phyloP scores from a whole-genome alignment of 345 rosid species.

The Syzygium aromaticum region DNA sequence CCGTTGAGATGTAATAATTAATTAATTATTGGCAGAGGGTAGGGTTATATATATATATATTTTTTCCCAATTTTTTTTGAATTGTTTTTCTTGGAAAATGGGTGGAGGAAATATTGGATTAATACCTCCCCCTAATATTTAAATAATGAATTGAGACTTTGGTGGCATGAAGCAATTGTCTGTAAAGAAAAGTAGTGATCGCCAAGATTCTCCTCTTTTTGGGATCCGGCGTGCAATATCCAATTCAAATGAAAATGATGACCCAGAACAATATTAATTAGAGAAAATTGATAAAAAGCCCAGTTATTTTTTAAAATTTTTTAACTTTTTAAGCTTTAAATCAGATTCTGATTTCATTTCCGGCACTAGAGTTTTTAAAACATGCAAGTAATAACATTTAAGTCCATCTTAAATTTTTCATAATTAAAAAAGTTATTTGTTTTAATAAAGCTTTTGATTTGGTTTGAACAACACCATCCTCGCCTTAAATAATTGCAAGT shows the following conservation, averaged over 20 bases:
- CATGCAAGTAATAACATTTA: background rate
- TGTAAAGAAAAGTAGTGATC: background rate
- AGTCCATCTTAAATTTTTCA: background rate
- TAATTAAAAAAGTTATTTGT: background rate
- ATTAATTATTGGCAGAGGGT: background rate
- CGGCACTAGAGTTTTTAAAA: background rate
- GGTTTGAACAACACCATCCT: background rate
- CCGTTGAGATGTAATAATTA: background rate
- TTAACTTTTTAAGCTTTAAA: background rate
- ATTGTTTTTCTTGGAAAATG: background rate
- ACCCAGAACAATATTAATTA: background rate
- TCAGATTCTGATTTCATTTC: background rate
- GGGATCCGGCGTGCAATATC: background rate
- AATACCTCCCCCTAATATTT: background rate
- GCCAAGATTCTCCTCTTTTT: background rate
- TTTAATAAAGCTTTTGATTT: background rate
- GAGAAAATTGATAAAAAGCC: background rate
- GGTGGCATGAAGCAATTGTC: slow-evolving; percentile 5
- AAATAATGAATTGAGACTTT: background rate
- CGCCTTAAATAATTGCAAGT: background rate
- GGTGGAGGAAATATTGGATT: background rate
- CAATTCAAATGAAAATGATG: background rate
- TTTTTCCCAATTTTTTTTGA: background rate
- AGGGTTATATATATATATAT: background rate
- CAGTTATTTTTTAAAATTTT: background rate